Evolutionary conservation across 2,329 filamentous ascomycete genomes (phyloP).

Genomic region (Colletotrichum sp.): DNA sequence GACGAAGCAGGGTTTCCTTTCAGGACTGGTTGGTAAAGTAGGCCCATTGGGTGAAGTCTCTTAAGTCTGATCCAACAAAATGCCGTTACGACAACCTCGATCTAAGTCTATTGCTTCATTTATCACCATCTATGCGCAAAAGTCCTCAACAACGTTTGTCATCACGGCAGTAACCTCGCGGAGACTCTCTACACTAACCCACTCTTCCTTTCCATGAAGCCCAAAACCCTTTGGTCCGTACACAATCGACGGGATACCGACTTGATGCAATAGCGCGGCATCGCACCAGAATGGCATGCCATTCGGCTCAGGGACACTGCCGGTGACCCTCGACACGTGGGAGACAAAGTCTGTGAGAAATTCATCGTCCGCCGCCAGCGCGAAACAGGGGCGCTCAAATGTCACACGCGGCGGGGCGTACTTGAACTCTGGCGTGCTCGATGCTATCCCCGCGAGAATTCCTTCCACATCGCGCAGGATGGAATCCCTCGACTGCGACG

Average conservation of each 20-base stretch:
- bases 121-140: conserved; percentile 32
- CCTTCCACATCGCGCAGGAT: conserved; percentile 41
- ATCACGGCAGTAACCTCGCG: conserved; percentile 34
- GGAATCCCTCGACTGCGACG: conserved; percentile 42
- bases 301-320: conserved; percentile 26
- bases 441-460: conserved; percentile 37
- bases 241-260: conserved; percentile 50
- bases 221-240: conserved; percentile 54
- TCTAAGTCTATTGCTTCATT: too few species aligned
- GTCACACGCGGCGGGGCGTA: conserved; percentile 41
- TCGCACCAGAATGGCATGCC: conserved; percentile 53
- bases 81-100: too few species aligned
- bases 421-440: conserved; percentile 40
- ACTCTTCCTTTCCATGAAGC: conserved; percentile 55
- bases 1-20: too few species aligned
- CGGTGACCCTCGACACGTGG: conserved; percentile 24
- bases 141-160: conserved; percentile 28
- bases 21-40: too few species aligned
- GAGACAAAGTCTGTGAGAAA: not conserved
- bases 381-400: conserved; percentile 47
- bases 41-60: too few species aligned
- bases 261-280: conserved; percentile 48
- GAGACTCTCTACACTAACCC: conserved; percentile 49
- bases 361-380: conserved; percentile 32
- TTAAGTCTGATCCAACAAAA: too few species aligned